Conservation (phyloP, 2,329 filamentous ascomycete genomes). For the Seiridium unicorne region DNA sequence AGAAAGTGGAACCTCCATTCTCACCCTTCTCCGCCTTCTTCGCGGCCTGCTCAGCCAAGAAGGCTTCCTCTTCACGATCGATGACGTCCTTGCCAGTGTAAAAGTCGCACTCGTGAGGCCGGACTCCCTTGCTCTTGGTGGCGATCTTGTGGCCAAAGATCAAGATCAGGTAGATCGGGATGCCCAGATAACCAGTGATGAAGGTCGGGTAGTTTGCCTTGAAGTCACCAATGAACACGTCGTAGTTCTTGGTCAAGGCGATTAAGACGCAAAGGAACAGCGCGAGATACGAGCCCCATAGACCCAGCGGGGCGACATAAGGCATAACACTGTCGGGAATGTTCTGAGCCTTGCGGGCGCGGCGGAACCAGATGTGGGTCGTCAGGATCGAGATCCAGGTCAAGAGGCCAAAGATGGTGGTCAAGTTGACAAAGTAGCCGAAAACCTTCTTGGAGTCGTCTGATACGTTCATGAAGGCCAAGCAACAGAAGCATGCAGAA, state of each 20-base stretch:
- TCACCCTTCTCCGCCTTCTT: constrained; percentile 24
- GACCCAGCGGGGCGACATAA: constrained; percentile 71
- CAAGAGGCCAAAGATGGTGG: constrained; percentile 64
- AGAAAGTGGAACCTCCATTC: constrained; percentile 47
- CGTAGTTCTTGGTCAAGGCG: constrained; percentile 79
- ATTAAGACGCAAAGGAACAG: constrained; percentile 72
- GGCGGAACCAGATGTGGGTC: constrained; percentile 66
- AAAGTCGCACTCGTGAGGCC: constrained; percentile 62
- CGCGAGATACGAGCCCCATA: constrained; percentile 65
- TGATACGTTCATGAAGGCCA: constrained; percentile 67
- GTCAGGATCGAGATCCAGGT: constrained; percentile 69
- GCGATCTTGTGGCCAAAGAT: constrained; percentile 67
- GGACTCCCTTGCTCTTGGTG: constrained; percentile 53
- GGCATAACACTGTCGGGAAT: constrained; percentile 54
- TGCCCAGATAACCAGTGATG: constrained; percentile 74
- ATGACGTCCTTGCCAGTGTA: constrained; percentile 72
- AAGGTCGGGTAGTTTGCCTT: constrained; percentile 66
- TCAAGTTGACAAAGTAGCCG: constrained; percentile 65
- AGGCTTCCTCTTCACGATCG: constrained; percentile 70
- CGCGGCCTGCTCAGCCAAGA: constrained; percentile 54
- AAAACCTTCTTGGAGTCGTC: constrained; percentile 58
- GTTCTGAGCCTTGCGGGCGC: constrained; percentile 59
- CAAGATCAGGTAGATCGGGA: constrained; percentile 69
- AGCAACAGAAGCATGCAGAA: constrained; percentile 60
- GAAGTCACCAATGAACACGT: constrained; percentile 59